Conservation (phyloP, 2,329 filamentous ascomycete species). For the Claviceps sp. region DNA sequence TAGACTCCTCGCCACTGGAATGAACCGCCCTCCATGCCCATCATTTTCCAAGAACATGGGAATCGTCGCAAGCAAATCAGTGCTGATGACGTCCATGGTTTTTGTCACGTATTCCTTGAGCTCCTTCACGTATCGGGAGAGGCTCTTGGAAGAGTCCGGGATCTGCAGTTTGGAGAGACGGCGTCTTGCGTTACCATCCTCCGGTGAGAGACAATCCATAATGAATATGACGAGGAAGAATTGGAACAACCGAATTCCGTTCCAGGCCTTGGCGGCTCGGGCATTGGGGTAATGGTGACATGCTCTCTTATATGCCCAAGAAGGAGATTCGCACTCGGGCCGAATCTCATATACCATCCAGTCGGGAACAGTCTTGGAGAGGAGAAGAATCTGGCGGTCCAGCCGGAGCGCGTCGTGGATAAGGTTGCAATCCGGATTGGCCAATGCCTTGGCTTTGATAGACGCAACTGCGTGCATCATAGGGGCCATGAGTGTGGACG, state of each 20-base stretch:
- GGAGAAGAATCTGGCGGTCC: constrained; percentile 7
- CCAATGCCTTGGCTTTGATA: constrained; percentile 7
- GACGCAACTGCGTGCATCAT: neutral
- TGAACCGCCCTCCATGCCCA: constrained; percentile 7
- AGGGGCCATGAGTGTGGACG: neutral
- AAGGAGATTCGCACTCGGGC: neutral
- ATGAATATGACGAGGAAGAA: neutral
- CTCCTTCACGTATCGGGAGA: neutral
- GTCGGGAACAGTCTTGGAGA: neutral
- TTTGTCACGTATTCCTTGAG: constrained; percentile 5
- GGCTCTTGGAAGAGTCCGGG: neutral
- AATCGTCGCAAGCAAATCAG: constrained; percentile 11
- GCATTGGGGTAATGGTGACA: constrained; percentile 10
- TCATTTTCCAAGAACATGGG: constrained; percentile 8
- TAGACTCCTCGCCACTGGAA: constrained; percentile 11
- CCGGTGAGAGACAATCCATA: neutral
- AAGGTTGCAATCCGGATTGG: neutral
- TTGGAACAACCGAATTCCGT: neutral
- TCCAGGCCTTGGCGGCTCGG: constrained; percentile 4
- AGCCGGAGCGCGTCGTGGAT: constrained; percentile 10
- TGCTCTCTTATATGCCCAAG: constrained; percentile 8
- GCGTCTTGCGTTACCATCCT: neutral
- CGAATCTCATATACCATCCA: constrained; percentile 4
- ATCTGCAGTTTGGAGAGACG: neutral
- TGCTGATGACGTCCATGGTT: constrained; percentile 9